Evolutionary conservation across 2,329 filamentous ascomycete genomes (phyloP).

Genomic region (Colletotrichum limetticola): DNA sequence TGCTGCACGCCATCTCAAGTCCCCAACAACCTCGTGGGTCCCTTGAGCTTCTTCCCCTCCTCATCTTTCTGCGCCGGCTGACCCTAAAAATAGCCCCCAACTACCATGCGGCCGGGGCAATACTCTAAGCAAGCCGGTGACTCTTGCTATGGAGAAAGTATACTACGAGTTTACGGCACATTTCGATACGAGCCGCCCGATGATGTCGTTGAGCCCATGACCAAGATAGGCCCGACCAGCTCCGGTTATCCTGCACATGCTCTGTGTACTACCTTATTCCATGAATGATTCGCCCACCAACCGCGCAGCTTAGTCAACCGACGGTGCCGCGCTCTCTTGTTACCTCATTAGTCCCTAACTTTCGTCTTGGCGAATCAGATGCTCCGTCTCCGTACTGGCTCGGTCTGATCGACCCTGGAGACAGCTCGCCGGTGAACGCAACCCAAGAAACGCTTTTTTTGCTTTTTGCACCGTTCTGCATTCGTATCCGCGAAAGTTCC

Average conservation of each 20-base stretch:
- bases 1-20: not conserved
- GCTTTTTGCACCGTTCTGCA: not conserved
- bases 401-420: not conserved
- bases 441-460: conserved; percentile 1
- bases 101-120: not conserved
- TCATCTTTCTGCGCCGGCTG: not conserved
- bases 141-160: not conserved
- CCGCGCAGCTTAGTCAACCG: conserved; percentile 9
- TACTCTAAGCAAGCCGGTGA: not conserved
- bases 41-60: not conserved
- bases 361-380: not conserved
- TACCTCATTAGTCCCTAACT: not conserved
- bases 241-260: not conserved
- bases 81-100: conserved; percentile 31
- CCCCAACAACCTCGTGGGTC: not conserved
- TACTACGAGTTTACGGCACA: not conserved
- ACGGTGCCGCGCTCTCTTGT: not conserved
- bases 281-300: conserved; percentile 3
- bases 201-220: not conserved
- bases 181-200: not conserved
- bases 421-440: not conserved
- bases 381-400: not conserved
- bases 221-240: not conserved
- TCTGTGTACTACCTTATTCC: not conserved
- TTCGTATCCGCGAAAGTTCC: conserved; percentile 15